Percentiles rank a stretch among this genome's conserved stretches.
phyloP scores from a whole-genome alignment of 768 basidiomycete species.

The Omphalotus guepiniiformis region DNA sequence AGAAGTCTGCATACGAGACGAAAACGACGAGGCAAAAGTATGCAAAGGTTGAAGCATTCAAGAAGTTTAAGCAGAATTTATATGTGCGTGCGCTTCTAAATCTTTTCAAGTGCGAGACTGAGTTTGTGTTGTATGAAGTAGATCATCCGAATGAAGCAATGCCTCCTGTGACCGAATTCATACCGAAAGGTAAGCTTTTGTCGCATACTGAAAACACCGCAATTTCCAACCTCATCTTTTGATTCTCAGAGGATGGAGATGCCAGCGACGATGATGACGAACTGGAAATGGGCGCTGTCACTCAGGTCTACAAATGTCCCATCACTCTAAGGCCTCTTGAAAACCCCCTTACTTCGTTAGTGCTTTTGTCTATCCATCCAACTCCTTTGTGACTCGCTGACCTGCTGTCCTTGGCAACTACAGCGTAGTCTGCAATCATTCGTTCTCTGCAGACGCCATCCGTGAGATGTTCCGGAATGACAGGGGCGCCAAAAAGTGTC shows the following conservation, averaged over 20 bases:
- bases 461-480: constrained; percentile 48
- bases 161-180: constrained; percentile 72
- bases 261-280: constrained; percentile 86
- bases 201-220: not conserved
- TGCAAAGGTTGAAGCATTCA: constrained; percentile 55
- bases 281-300: constrained; percentile 81
- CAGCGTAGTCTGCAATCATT: constrained; percentile 73
- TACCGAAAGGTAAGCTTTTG: constrained; percentile 52
- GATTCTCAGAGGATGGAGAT: constrained; percentile 67
- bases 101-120: not conserved
- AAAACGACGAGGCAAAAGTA: constrained; percentile 82
- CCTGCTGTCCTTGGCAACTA: not conserved
- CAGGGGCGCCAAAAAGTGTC: constrained; percentile 47
- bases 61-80: constrained; percentile 57
- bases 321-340: constrained; percentile 62
- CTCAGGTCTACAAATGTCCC: constrained; percentile 82
- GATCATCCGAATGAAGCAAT: constrained; percentile 62
- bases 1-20: constrained; percentile 41
- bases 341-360: constrained; percentile 83
- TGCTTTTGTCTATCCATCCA: constrained; percentile 13
- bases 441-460: constrained; percentile 74
- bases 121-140: constrained; percentile 46
- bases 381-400: constrained; percentile 9
- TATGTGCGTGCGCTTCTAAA: constrained; percentile 49
- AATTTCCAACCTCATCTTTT: not conserved